Conservation (phyloP, 192 early-diverging fungal species). For the Coemansia sp. region DNA sequence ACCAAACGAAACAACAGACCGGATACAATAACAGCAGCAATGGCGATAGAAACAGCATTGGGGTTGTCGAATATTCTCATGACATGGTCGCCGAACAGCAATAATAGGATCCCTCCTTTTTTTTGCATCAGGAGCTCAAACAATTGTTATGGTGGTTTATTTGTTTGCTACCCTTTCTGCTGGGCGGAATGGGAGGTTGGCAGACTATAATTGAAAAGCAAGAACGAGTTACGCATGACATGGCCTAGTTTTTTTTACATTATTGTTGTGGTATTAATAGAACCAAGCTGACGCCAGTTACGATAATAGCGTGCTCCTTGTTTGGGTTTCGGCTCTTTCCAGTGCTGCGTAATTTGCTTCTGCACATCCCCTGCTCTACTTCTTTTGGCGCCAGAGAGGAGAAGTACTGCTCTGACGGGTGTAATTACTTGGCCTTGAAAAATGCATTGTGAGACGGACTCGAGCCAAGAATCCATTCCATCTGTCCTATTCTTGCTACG, state of each 20-base stretch:
- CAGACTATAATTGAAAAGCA: neutral
- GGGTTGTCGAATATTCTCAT: neutral
- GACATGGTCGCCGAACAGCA: neutral
- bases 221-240: constrained; percentile 1
- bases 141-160: neutral
- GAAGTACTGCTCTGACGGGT: neutral
- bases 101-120: neutral
- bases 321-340: neutral
- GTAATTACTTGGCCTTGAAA: neutral
- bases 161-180: neutral
- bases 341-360: neutral
- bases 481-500: neutral
- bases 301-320: neutral
- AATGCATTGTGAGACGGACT: no score
- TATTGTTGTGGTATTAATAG: neutral
- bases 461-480: neutral
- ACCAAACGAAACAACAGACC: neutral
- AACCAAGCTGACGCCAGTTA: neutral
- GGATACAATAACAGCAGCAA: neutral
- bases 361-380: neutral
- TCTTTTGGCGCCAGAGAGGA: neutral
- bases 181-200: neutral
- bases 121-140: neutral
- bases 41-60: neutral
- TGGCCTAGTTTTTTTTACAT: neutral